Evolutionary conservation across 1,139 yeast species (phyloP), one percentile per base, ranked within the genome.

Genomic region (Hansenula anomala): DNA sequence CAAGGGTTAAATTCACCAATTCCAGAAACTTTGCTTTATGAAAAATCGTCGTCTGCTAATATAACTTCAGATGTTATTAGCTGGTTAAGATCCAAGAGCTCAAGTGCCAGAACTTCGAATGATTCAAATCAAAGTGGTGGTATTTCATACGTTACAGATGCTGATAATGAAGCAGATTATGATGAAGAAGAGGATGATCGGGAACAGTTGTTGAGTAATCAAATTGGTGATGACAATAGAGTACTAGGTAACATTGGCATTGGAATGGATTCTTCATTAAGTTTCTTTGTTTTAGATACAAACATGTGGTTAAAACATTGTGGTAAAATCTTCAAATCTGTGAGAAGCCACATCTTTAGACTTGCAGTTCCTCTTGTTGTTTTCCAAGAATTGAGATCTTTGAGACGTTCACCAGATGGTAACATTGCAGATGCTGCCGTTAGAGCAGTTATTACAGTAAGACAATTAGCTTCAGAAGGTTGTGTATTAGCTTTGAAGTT

Each of bases 241-340:
- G 6, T n/a, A 4, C 22, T 39, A 4, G 71, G 68, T 40, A 61
- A 67, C 33, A 75, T 77, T 71, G 83, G 77, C 52, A 10, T 26
- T 12, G 33, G 34, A 12, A 37, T 37, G 36, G 40, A 37, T 22
- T 33, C 73, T 9, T 58, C 68, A 10, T 61, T 76, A 30, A 80
- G 89, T 0, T 73, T 71, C 49, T 71, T 83, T 40, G 77, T 88
- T 1, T 66, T 83, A 40, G 94, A 84, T 61, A 84, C 94, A 8
- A 83, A 85, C 46, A 78, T 84, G 44, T 84, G 92, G 92, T 64
- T 84, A 47, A 81, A 84, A 51, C 90, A 83, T 55, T 83, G 89
- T 57, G 94, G 92, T 2, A 69, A 83, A 43, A 69, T 84, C 24
- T 84, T 73, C 64, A 84, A 84, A 56, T 76, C 87, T 51, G 76